Evolutionary conservation across 2,329 filamentous ascomycete genomes (phyloP).

Genomic region (Cercospora zeae-maydis): DNA sequence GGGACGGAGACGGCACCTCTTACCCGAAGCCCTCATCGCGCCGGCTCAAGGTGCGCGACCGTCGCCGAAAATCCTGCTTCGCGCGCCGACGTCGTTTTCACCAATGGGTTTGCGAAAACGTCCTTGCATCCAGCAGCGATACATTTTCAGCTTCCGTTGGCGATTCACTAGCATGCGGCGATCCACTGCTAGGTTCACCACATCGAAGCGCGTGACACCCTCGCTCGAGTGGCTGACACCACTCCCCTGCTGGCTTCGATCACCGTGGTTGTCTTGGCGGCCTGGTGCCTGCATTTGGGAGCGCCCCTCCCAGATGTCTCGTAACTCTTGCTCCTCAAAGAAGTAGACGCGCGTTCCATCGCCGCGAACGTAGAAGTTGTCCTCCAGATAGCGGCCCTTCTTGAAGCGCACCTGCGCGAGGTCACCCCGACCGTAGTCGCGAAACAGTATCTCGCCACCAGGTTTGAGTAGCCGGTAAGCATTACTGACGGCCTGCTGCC

Average conservation of each 20-base stretch:
- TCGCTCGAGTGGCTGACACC: background rate
- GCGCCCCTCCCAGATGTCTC: slow-evolving; percentile 67
- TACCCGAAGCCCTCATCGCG: background rate
- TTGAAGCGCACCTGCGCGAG: slow-evolving; percentile 95
- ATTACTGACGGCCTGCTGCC: slow-evolving; percentile 77
- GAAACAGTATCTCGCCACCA: slow-evolving; percentile 88
- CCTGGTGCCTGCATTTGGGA: background rate
- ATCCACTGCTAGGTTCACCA: slow-evolving; percentile 78
- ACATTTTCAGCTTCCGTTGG: slow-evolving; percentile 91
- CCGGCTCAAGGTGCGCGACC: background rate
- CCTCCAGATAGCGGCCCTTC: slow-evolving; percentile 87
- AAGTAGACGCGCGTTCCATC: slow-evolving; percentile 98
- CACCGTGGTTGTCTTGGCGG: slow-evolving; percentile 9
- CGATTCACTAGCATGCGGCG: slow-evolving; percentile 88
- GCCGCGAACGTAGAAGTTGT: slow-evolving; percentile 95
- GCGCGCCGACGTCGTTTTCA: background rate
- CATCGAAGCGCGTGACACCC: slow-evolving; percentile 50
- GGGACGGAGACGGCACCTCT: background rate
- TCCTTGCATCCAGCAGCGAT: slow-evolving; percentile 92
- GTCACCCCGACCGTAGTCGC: slow-evolving; percentile 94
- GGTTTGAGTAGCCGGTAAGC: slow-evolving; percentile 80
- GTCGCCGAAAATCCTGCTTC: background rate
- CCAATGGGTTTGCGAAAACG: slow-evolving; percentile 63
- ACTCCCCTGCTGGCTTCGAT: slow-evolving; percentile 18
- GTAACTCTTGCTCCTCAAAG: slow-evolving; percentile 82